A percentile compares a stretch with the other conserved stretches of the same genome.
Conservation (phyloP, 106 monocot genomes). For the Triglochin maritima region DNA sequence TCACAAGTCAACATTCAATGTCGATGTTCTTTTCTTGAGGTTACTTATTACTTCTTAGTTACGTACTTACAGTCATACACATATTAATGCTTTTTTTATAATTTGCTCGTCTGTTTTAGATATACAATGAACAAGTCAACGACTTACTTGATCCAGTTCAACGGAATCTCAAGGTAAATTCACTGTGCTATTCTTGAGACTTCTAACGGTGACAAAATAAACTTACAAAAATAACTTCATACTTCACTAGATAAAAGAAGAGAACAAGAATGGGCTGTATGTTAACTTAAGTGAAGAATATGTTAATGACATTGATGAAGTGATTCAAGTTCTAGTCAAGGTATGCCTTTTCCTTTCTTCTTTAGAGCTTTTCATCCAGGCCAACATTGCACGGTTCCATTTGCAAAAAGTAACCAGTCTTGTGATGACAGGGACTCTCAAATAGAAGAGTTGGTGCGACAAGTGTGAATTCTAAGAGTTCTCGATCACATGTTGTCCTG, state of each 20-base stretch:
- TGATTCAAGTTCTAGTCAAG: conserved; percentile 78
- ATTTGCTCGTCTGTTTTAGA: conserved; percentile 21
- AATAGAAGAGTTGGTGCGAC: conserved; percentile 93
- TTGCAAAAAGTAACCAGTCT: not conserved
- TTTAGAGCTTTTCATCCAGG: too few species aligned
- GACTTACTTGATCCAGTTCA: conserved; percentile 79
- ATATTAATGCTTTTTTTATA: not conserved
- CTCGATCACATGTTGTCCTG: conserved; percentile 82
- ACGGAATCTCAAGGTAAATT: conserved; percentile 64
- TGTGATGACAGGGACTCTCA: conserved; percentile 63
- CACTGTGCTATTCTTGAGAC: not conserved
- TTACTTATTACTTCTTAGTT: conserved; percentile 13
- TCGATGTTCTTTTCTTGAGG: conserved; percentile 95
- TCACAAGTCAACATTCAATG: conserved; percentile 53
- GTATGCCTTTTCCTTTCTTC: conserved; percentile 4
- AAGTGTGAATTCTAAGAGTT: conserved; percentile 81
- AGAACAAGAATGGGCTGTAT: conserved; percentile 50
- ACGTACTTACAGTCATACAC: not conserved
- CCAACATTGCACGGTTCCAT: not conserved
- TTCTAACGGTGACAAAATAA: not conserved
- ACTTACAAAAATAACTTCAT: not conserved
- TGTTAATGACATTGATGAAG: conserved; percentile 66
- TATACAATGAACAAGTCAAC: conserved; percentile 76
- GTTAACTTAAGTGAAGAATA: conserved; percentile 80
- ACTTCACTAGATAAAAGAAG: conserved; percentile 50